phyloP scores from a whole-genome alignment of 257 asterid genomes.

The Salvia splendens region DNA sequence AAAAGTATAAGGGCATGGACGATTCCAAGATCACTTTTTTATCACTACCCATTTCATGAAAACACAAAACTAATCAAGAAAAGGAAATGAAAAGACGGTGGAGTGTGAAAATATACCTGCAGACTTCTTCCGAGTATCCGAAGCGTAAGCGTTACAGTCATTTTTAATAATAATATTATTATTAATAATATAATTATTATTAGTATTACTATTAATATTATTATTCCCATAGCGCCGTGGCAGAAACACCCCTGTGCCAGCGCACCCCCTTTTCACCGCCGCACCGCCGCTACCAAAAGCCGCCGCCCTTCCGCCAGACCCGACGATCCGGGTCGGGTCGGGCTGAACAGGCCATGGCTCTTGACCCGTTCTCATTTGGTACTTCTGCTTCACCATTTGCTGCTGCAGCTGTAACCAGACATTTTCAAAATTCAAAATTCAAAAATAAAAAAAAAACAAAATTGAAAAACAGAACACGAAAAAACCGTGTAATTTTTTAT shows the following conservation, averaged over 20 bases:
- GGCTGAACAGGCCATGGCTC: slow-evolving; percentile 43
- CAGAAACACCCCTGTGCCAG: slow-evolving; percentile 84
- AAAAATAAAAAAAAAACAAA: neutral
- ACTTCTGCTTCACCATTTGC: slow-evolving; percentile 36
- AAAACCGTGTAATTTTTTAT: neutral
- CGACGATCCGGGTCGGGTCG: slow-evolving; percentile 30
- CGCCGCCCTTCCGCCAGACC: slow-evolving; percentile 30
- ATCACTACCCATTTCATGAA: neutral
- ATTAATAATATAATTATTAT: neutral
- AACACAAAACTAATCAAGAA: neutral
- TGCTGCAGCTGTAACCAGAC: slow-evolving; percentile 28
- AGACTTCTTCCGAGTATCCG: slow-evolving; percentile 55
- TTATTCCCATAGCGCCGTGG: slow-evolving; percentile 55
- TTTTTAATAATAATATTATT: neutral
- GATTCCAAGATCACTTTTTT: neutral
- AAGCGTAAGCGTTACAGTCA: slow-evolving; percentile 22
- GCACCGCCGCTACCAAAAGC: slow-evolving; percentile 29
- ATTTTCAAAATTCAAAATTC: neutral
- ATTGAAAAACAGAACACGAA: too few species aligned
- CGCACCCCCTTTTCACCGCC: slow-evolving; percentile 48
- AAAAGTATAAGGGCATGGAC: neutral
- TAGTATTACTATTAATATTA: neutral
- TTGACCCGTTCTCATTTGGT: slow-evolving; percentile 33
- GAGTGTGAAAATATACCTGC: slow-evolving; percentile 50
- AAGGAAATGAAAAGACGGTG: neutral